Evolutionary conservation across 371 early-diverging fungal genomes (phyloP).

Genomic region (Actinomortierella ambigua): DNA sequence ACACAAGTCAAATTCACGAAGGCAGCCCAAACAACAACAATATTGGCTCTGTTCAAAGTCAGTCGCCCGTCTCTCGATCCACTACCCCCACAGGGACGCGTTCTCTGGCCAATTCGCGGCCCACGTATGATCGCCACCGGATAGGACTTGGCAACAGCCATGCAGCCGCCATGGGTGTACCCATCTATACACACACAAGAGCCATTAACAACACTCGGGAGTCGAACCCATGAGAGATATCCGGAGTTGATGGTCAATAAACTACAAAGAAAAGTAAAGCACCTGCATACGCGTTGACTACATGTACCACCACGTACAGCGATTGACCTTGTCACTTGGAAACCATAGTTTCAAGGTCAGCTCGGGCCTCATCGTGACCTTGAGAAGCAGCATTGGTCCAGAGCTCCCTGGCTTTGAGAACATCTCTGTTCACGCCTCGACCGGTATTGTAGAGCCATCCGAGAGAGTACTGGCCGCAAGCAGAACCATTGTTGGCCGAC

Average conservation of each 20-base stretch:
- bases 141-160: constrained; percentile 15
- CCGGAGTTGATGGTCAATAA: too few species aligned
- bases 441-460: constrained; percentile 43
- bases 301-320: too few species aligned
- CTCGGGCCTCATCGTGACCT: too few species aligned
- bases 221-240: too few species aligned
- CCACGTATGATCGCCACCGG: constrained; percentile 37
- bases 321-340: too few species aligned
- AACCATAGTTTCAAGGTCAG: too few species aligned
- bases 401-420: too few species aligned
- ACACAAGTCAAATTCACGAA: background rate
- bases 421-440: too few species aligned
- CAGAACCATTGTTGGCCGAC: constrained; percentile 82
- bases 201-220: too few species aligned
- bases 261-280: too few species aligned
- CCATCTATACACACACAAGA: constrained; percentile 11
- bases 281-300: too few species aligned
- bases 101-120: constrained; percentile 15
- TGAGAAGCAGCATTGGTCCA: too few species aligned
- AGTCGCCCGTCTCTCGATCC: constrained; percentile 1
- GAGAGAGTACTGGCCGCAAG: constrained; percentile 84
- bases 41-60: constrained; percentile 2
- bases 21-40: background rate
- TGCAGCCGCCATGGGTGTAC: constrained; percentile 23
- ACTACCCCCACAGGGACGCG: constrained; percentile 15